These are phyloP conservation scores for Flaveria floridana DNA, from an alignment of 140 eudicot genomes.

Conservation along the genomic window DNA sequence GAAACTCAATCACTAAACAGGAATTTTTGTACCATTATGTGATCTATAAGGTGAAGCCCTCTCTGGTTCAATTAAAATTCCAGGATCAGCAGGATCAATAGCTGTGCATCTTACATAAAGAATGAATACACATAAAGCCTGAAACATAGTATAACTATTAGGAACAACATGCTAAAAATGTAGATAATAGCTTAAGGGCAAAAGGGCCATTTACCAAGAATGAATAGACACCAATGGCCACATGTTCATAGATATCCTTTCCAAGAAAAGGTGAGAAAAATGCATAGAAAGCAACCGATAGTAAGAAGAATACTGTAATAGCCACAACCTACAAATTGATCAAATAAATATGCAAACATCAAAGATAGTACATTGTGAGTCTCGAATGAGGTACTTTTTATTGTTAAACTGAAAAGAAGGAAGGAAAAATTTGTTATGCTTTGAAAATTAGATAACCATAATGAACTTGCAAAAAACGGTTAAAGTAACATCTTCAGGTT, in stretches of 20 bases:
- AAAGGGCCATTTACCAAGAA: constrained; percentile 66
- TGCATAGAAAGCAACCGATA: constrained; percentile 85
- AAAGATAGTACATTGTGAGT: not conserved
- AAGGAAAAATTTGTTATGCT: not conserved
- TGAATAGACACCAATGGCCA: constrained; percentile 60
- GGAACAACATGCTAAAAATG: not conserved
- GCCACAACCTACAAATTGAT: constrained; percentile 74
- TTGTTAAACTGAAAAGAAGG: not conserved
- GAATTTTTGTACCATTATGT: constrained; percentile 48
- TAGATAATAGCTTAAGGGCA: constrained; percentile 24
- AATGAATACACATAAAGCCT: constrained; percentile 79
- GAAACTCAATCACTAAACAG: constrained; percentile 41
- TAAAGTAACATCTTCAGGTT: not conserved
- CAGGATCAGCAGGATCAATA: constrained; percentile 95
- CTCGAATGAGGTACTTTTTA: not conserved
- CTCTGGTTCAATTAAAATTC: constrained; percentile 61
- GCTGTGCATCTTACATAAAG: constrained; percentile 88
- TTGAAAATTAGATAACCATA: not conserved
- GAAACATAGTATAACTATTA: constrained; percentile 34
- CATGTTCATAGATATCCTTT: constrained; percentile 68
- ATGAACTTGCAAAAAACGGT: not conserved
- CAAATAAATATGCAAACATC: constrained; percentile 7
- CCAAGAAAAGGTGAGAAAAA: constrained; percentile 95
- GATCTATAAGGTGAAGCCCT: constrained; percentile 46
- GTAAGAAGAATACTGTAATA: constrained; percentile 75